Base-by-base conservation (phyloP, 768 basidiomycete genomes). In the Solioccasus polychromus region DNA sequence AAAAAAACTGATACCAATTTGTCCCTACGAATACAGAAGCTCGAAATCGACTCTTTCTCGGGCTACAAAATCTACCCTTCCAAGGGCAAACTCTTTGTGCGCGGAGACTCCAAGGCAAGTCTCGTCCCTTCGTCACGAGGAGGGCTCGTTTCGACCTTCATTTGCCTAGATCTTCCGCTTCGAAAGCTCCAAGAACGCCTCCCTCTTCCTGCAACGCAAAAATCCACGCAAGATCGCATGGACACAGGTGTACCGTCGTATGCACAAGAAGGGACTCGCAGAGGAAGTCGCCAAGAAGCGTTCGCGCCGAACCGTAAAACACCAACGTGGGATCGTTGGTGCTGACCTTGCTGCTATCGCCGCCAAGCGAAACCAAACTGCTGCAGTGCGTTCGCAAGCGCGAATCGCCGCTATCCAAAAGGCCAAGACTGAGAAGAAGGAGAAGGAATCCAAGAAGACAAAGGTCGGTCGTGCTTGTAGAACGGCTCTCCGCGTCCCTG, bases 201-300 rank as follows among this genome's bases (percentile, higher is more conserved):
- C 95, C 50, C 87, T 99, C 56, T 98, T 98, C 85, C 76, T 89
- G 48, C 96, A 99, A 72, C 90, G 95, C 76, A 99, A 99, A 79
- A 98, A 99, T 79, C 96, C 96, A 42, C 91, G 96, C 68, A 98
- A 98, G 83, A 93, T 98, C 74, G 87, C 95, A 53, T 98, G 95
- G 95, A 98, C 95, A 30, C 72, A 76, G 60, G 81, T 88, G 51
- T 95, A 88, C 80, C 88, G 91, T 55, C 88, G 93, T 60, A 91
- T 96, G 86, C 96, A 98, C 83, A 96, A 95, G 84, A 99, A 99
- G 85, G 96, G 96, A 69, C 83, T 98, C 70, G 93, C 93, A 40
- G 95, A 98, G 75, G 95, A 98, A 73, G 88, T 94, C 42, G 92
- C 93, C 62, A 99, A 98, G 92, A 97, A 96, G 78, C 88, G 95